These are phyloP conservation scores for Wallacemonas rigidus DNA, from an alignment of 208 protist genomes.

Conservation along the genomic window DNA sequence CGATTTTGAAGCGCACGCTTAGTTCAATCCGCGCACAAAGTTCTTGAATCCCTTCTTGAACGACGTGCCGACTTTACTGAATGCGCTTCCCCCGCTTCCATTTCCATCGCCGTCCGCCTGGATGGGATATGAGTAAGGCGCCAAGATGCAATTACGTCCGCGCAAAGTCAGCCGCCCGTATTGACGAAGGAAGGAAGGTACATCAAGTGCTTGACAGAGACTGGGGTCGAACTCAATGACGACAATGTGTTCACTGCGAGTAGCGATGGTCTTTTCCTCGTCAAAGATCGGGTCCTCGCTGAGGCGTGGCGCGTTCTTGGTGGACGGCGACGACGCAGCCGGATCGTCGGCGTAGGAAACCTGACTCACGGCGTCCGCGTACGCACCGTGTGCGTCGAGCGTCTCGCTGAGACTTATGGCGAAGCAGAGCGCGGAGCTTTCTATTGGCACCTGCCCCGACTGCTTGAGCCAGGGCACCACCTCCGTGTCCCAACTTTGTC, in stretches of 20 bases:
- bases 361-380: slow-evolving; percentile 29
- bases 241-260: slow-evolving; percentile 40
- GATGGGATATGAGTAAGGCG: slow-evolving; percentile 63
- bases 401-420: slow-evolving; percentile 36
- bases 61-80: slow-evolving; percentile 65
- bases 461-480: slow-evolving; percentile 35
- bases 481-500: slow-evolving; percentile 44
- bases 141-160: slow-evolving; percentile 43
- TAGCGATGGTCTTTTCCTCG: slow-evolving; percentile 22
- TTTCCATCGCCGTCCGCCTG: slow-evolving; percentile 27
- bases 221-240: slow-evolving; percentile 72
- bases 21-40: slow-evolving; percentile 72
- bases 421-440: slow-evolving; percentile 63
- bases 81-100: slow-evolving; percentile 32
- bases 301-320: not conserved
- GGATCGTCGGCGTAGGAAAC: slow-evolving; percentile 23
- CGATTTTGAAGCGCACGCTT: not conserved
- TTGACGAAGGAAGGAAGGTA: slow-evolving; percentile 43
- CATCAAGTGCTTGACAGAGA: slow-evolving; percentile 48
- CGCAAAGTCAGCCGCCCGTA: slow-evolving; percentile 35
- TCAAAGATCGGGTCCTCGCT: slow-evolving; percentile 9
- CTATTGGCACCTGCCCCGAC: slow-evolving; percentile 27
- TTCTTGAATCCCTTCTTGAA: slow-evolving; percentile 72
- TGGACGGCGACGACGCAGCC: not conserved
- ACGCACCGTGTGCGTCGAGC: slow-evolving; percentile 21